A percentile compares a stretch with the other conserved stretches of the same genome.
phyloP scores from a whole-genome alignment of 805 yeast species.

The Huiozyma sinensis region DNA sequence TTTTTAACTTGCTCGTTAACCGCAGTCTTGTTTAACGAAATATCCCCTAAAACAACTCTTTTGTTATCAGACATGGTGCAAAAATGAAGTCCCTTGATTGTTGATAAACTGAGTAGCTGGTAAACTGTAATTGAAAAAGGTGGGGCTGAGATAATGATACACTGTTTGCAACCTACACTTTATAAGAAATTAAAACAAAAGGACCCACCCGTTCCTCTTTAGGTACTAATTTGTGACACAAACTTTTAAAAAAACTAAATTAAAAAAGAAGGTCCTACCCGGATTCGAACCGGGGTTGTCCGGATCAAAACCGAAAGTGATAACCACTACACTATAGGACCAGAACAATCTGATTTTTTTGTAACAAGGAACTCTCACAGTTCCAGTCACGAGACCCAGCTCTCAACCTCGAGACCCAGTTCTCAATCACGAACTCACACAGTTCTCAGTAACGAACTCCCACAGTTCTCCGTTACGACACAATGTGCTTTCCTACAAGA shows the following conservation, averaged over 20 bases:
- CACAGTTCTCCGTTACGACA: too few species aligned
- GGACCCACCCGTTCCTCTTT: not conserved
- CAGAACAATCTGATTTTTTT: not conserved
- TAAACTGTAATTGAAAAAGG: not conserved
- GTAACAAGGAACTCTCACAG: too few species aligned
- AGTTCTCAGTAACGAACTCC: too few species aligned
- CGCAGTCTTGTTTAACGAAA: slow-evolving; percentile 2
- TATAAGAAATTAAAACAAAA: not conserved
- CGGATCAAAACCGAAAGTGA: slow-evolving; percentile 76
- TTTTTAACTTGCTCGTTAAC: not conserved
- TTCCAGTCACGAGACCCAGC: too few species aligned
- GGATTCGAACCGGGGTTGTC: slow-evolving; percentile 78
- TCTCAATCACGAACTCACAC: too few species aligned
- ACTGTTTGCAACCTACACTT: not conserved
- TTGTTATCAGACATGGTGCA: not conserved
- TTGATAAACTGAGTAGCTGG: not conserved
- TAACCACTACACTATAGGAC: slow-evolving; percentile 64
- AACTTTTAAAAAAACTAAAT: not conserved
- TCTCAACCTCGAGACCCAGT: too few species aligned
- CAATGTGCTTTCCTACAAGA: too few species aligned
- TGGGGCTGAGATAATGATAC: not conserved
- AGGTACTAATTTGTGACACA: slow-evolving; percentile 1
- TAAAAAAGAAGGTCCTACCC: slow-evolving; percentile 53
- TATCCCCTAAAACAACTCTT: not conserved
- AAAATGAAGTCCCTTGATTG: not conserved